A percentile compares a stretch with the other conserved stretches of the same genome.
Conservation (phyloP, 331 rosid genomes). For the Pyracantha coccinea region DNA sequence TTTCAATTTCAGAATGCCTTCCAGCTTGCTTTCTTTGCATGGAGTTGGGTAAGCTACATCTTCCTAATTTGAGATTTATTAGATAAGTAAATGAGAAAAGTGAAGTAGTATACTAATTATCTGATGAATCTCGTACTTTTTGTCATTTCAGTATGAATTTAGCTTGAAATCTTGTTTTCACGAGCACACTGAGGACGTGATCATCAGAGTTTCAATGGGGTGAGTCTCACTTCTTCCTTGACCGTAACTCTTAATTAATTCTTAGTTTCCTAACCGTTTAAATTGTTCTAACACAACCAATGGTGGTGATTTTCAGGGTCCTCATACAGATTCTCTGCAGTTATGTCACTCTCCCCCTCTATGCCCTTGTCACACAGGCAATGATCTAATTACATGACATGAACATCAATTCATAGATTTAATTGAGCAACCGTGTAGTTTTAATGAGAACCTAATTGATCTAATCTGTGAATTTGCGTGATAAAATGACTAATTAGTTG, state of each 20-base stretch:
- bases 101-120: not conserved
- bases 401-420: not conserved
- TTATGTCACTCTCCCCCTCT: conserved; percentile 88
- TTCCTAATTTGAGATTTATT: not conserved
- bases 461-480: not conserved
- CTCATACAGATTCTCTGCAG: conserved; percentile 78
- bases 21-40: conserved; percentile 83
- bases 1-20: conserved; percentile 60
- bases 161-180: conserved; percentile 64
- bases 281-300: not conserved
- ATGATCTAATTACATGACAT: not conserved
- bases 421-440: not conserved
- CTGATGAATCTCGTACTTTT: not conserved
- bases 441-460: not conserved
- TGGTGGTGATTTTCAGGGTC: conserved; percentile 31
- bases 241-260: not conserved
- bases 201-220: conserved; percentile 87
- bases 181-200: conserved; percentile 40
- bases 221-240: conserved; percentile 11
- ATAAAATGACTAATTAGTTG: not conserved
- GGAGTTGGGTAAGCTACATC: conserved; percentile 58
- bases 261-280: not conserved
- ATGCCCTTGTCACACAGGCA: conserved; percentile 93
- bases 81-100: not conserved
- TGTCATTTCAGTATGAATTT: conserved; percentile 47